phyloP scores from a whole-genome alignment of 2,329 filamentous ascomycete species.

The Colletotrichum neosansevieriae region DNA sequence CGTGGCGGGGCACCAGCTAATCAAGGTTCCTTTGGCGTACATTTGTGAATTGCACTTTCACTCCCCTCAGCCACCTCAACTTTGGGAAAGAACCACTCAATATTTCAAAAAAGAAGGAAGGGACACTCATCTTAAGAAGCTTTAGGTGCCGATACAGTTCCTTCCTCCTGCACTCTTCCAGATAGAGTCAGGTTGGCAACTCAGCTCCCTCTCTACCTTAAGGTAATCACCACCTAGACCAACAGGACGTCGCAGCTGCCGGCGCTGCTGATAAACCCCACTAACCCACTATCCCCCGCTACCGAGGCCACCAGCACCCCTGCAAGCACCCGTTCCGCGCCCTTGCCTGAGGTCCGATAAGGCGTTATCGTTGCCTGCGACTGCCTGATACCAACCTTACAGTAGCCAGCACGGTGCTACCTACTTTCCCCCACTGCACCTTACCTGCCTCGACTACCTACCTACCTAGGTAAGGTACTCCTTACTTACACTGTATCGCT shows the following conservation, averaged over 20 bases:
- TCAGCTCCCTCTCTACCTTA: neutral
- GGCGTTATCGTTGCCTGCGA: conserved; percentile 47
- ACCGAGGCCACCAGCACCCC: conserved; percentile 14
- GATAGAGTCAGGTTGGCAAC: neutral
- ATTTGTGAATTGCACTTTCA: conserved; percentile 22
- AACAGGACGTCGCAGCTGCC: conserved; percentile 5
- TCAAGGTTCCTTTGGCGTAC: conserved; percentile 21
- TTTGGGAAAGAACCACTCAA: neutral
- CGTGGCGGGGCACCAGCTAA: conserved; percentile 23
- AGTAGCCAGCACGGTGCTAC: conserved; percentile 42
- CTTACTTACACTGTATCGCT: conserved; percentile 36
- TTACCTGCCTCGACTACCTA: conserved; percentile 12
- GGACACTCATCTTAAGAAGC: too few species aligned
- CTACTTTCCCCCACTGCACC: conserved; percentile 36
- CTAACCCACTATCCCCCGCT: conserved; percentile 22
- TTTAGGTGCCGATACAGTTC: too few species aligned
- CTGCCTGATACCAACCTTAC: conserved; percentile 35
- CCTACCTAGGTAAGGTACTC: too few species aligned
- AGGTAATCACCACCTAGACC: conserved; percentile 12
- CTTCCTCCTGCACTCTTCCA: neutral
- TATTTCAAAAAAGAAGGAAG: too few species aligned
- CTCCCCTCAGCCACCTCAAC: neutral
- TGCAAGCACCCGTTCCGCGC: conserved; percentile 24
- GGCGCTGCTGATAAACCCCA: conserved; percentile 28
- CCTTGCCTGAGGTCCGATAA: conserved; percentile 29